phyloP scores from a whole-genome alignment of 768 basidiomycete species.

The Tulasnella sp. region DNA sequence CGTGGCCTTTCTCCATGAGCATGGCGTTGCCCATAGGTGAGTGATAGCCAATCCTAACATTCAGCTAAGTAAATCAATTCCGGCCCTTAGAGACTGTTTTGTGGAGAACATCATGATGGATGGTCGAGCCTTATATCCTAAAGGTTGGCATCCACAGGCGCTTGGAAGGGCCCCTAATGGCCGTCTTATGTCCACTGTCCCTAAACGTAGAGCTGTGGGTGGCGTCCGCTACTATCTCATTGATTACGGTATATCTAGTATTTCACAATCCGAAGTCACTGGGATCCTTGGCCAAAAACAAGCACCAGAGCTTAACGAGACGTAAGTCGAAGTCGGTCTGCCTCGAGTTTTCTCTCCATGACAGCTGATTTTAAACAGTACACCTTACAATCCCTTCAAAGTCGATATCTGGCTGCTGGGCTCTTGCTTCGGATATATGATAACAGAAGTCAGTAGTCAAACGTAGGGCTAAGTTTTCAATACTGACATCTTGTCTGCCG shows the following conservation, averaged over 20 bases:
- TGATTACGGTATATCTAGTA: conserved; percentile 9
- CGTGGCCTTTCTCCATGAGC: conserved; percentile 13
- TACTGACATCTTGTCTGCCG: too few relatives aligned
- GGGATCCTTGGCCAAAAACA: conserved; percentile 3
- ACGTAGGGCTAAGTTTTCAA: too few relatives aligned
- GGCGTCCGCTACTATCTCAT: conserved; percentile 11
- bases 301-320: conserved; percentile 6
- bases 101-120: conserved; percentile 13
- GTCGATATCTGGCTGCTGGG: too few relatives aligned
- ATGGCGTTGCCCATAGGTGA: conserved; percentile 7
- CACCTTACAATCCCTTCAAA: too few relatives aligned
- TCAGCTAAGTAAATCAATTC: too few relatives aligned
- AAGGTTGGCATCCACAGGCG: conserved; percentile 6
- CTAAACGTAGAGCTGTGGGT: not conserved
- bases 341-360: too few relatives aligned
- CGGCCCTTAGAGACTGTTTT: not conserved
- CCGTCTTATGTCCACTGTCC: not conserved
- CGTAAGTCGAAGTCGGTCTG: too few relatives aligned
- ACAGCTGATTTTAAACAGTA: too few relatives aligned
- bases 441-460: too few relatives aligned
- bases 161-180: not conserved
- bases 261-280: not conserved
- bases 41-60: not conserved
- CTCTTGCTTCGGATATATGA: too few relatives aligned
- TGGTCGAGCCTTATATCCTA: not conserved